These are phyloP conservation scores for Cadophora malorum DNA, from an alignment of 2,329 filamentous ascomycete species.

Conservation along the genomic window DNA sequence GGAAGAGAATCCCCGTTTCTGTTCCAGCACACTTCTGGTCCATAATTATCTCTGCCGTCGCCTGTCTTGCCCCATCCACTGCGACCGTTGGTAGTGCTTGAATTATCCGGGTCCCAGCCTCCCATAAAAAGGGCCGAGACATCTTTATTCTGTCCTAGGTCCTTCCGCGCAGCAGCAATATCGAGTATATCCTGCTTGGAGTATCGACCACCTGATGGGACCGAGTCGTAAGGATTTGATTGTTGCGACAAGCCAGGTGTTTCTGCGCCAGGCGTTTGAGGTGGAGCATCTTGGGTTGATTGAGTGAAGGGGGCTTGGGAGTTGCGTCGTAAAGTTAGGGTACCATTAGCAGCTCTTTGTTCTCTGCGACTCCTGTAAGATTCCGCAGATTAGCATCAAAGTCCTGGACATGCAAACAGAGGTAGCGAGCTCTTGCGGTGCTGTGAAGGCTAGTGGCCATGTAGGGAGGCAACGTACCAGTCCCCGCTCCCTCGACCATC, in stretches of 20 bases:
- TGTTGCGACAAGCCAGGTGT: slow-evolving; percentile 36
- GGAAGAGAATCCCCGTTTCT: slow-evolving; percentile 71
- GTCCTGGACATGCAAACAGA: background rate
- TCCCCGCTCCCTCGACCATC: slow-evolving; percentile 69
- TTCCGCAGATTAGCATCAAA: background rate
- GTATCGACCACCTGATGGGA: slow-evolving; percentile 45
- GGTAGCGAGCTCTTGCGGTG: background rate
- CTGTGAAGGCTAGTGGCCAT: background rate
- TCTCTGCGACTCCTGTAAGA: slow-evolving; percentile 61
- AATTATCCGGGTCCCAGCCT: slow-evolving; percentile 78
- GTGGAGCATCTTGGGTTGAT: slow-evolving; percentile 40
- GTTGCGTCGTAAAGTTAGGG: slow-evolving; percentile 67
- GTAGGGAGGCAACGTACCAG: slow-evolving; percentile 63
- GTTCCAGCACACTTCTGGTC: slow-evolving; percentile 95
- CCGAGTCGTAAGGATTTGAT: slow-evolving; percentile 47
- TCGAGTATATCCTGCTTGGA: slow-evolving; percentile 68
- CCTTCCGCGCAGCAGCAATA: slow-evolving; percentile 68
- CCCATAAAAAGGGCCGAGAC: slow-evolving; percentile 73
- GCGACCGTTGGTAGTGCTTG: slow-evolving; percentile 65
- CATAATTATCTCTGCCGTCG: slow-evolving; percentile 77
- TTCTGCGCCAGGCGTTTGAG: slow-evolving; percentile 35
- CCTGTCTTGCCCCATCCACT: slow-evolving; percentile 78
- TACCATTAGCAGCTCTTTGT: slow-evolving; percentile 65
- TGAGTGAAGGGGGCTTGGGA: slow-evolving; percentile 62
- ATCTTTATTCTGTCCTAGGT: slow-evolving; percentile 58